Percentiles rank a stretch among this genome's conserved stretches.
Evolutionary conservation across 768 basidiomycete genomes (phyloP).

Genomic region (Auricularia heimuer): DNA sequence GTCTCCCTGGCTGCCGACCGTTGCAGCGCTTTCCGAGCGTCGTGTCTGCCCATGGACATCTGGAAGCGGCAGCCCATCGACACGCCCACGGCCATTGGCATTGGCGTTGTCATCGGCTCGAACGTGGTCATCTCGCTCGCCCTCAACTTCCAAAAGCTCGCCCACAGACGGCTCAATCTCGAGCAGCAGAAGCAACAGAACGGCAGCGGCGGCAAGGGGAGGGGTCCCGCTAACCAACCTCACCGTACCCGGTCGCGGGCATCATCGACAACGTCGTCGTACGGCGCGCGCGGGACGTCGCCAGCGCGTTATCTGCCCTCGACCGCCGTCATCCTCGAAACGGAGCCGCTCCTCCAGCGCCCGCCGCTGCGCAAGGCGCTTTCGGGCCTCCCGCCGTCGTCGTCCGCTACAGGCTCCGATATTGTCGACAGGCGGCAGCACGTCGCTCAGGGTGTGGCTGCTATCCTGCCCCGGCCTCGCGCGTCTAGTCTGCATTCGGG

Average conservation of each 20-base stretch:
- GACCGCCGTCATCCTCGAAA: neutral
- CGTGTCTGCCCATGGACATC: neutral
- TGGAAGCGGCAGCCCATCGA: slow-evolving; percentile 31
- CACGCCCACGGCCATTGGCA: slow-evolving; percentile 62
- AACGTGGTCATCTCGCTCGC: slow-evolving; percentile 86
- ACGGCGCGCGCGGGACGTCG: neutral
- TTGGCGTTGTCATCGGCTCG: slow-evolving; percentile 70
- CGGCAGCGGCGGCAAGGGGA: neutral
- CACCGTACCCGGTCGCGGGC: neutral
- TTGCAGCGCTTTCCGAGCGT: neutral
- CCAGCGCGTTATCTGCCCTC: slow-evolving; percentile 1
- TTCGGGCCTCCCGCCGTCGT: neutral
- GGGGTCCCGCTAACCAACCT: neutral
- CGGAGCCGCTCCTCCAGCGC: neutral
- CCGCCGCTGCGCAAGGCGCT: neutral
- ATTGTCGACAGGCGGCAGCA: neutral
- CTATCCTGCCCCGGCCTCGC: neutral
- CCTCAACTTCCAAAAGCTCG: slow-evolving; percentile 87
- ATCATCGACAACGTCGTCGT: neutral
- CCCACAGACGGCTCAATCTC: slow-evolving; percentile 60
- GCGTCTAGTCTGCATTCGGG: neutral
- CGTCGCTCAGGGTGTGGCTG: neutral
- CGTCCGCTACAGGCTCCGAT: neutral
- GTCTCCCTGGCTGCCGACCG: too few relatives aligned
- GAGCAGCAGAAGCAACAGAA: slow-evolving; percentile 16